Conservation (phyloP, 2,329 filamentous ascomycete genomes). For the Colletotrichum tamarilloi region DNA sequence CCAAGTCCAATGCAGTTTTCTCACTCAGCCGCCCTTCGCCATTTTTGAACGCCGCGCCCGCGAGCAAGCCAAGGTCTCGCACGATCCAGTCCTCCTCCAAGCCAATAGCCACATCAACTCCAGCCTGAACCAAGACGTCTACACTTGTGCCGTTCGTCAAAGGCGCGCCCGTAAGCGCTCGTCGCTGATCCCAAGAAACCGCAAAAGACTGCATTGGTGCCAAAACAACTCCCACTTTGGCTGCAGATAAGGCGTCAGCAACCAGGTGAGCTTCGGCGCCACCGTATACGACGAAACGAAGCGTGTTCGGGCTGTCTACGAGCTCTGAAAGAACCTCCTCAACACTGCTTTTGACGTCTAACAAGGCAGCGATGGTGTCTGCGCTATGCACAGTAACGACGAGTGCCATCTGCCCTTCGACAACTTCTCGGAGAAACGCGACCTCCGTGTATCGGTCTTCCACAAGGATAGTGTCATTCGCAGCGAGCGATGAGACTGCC, state of each 20-base stretch:
- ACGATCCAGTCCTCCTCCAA: conserved; percentile 72
- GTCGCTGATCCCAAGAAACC: conserved; percentile 69
- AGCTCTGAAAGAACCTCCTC: conserved; percentile 52
- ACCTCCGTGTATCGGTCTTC: conserved; percentile 60
- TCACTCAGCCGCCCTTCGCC: conserved; percentile 64
- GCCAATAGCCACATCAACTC: conserved; percentile 68
- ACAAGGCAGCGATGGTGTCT: conserved; percentile 68
- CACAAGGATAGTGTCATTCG: conserved; percentile 45
- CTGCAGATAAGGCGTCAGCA: conserved; percentile 66
- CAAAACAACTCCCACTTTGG: conserved; percentile 69
- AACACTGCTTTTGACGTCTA: conserved; percentile 67
- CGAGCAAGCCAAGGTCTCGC: conserved; percentile 68
- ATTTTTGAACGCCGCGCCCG: conserved; percentile 70
- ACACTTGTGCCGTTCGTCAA: conserved; percentile 73
- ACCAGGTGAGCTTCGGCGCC: conserved; percentile 72
- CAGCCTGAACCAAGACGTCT: conserved; percentile 66
- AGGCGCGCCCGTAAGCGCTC: conserved; percentile 71
- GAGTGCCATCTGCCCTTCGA: conserved; percentile 64
- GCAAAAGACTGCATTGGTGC: conserved; percentile 68
- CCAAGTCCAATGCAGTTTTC: conserved; percentile 65
- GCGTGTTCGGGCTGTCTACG: conserved; percentile 20
- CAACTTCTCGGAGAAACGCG: conserved; percentile 63
- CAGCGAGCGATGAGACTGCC: conserved; percentile 52
- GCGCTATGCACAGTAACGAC: conserved; percentile 71
- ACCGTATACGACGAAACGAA: conserved; percentile 68